Base-by-base conservation (phyloP, 176 grass and related monocot species). In the Phragmites australis region DNA sequence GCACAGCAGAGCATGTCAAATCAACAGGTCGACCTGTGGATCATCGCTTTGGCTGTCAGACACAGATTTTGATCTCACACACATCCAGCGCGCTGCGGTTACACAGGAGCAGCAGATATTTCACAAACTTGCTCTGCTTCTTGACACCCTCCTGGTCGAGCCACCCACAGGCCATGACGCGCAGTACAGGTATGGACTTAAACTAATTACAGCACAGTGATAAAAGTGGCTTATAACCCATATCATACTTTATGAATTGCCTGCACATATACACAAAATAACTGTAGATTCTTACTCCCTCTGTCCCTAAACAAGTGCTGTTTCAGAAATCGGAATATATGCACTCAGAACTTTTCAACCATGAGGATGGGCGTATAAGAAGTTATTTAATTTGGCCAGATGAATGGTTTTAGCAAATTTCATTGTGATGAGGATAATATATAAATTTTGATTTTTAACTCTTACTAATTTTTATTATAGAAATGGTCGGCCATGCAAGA, bases 91-190 rank as follows among this genome's bases (percentile, higher is more conserved):
- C 70, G 34, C 23, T 65, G 70, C 47, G 44, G 58, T 65, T 56
- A 0, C 58, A 59, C 47, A 75, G 59, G 23, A 83, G 70, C 11
- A 83, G 25, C 46, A 83, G 47, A 22, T 65, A 34, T 16, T 75
- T 45, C 34, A 83, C 48, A 9, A 75, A 75, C 37, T 1, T 55
- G 59, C 75, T 83, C 47, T 75, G 34, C 59, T 26, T 53, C 23
- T 44, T 83, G 25, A 83, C 47, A 6, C 59, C 81, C 4, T 7
- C 46, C 59, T 37, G n/a, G 59, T 65, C 43, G 11, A 74, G 47
- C 18, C 9, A 52, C 16, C 21, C 50, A 21, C n/a, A n/a, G n/a
- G n/a, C n/a, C n/a, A n/a, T n/a, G n/a, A n/a, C n/a, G n/a, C n/a
- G n/a, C n/a, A n/a, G n/a, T n/a, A n/a, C n/a, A n/a, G n/a, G n/a